These are phyloP conservation scores for Francoa sonchifolia DNA, from an alignment of 441 rosid species.

Conservation along the genomic window DNA sequence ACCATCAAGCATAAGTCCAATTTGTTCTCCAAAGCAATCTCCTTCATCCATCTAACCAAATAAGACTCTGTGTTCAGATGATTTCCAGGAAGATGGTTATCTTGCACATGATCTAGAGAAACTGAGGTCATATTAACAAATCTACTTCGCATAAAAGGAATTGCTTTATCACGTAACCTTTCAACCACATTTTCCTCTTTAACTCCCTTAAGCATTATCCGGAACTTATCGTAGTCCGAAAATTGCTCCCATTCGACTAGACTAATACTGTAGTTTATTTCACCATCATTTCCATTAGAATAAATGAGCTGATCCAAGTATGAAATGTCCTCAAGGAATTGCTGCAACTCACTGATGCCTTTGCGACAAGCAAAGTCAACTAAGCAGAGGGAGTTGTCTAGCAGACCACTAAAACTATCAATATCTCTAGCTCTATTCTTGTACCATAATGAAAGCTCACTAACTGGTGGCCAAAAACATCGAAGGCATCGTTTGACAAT, in stretches of 20 bases:
- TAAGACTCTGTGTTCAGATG: constrained; percentile 37
- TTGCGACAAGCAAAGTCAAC: constrained; percentile 68
- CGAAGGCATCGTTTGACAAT: constrained; percentile 49
- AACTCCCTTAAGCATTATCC: constrained; percentile 59
- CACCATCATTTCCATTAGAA: constrained; percentile 40
- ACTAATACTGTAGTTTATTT: constrained; percentile 41
- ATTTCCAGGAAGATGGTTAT: constrained; percentile 17
- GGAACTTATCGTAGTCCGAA: constrained; percentile 82
- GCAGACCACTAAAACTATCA: constrained; percentile 80
- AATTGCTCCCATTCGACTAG: constrained; percentile 73
- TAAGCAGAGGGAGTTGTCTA: constrained; percentile 74
- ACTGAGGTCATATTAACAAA: constrained; percentile 15
- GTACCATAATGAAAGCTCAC: constrained; percentile 69
- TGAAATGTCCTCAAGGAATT: constrained; percentile 62
- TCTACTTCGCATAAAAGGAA: constrained; percentile 69
- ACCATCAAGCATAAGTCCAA: constrained; percentile 70
- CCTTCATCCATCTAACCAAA: constrained; percentile 86
- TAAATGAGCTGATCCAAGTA: constrained; percentile 73
- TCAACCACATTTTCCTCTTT: constrained; percentile 52
- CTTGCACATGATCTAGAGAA: constrained; percentile 14
- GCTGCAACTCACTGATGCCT: constrained; percentile 62
- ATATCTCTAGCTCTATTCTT: constrained; percentile 78
- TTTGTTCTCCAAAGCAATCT: constrained; percentile 60
- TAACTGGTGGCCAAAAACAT: constrained; percentile 61
- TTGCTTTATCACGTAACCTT: constrained; percentile 50